phyloP scores from a whole-genome alignment of 1,139 yeast genomes.

The Geotrichum aggregatum region DNA sequence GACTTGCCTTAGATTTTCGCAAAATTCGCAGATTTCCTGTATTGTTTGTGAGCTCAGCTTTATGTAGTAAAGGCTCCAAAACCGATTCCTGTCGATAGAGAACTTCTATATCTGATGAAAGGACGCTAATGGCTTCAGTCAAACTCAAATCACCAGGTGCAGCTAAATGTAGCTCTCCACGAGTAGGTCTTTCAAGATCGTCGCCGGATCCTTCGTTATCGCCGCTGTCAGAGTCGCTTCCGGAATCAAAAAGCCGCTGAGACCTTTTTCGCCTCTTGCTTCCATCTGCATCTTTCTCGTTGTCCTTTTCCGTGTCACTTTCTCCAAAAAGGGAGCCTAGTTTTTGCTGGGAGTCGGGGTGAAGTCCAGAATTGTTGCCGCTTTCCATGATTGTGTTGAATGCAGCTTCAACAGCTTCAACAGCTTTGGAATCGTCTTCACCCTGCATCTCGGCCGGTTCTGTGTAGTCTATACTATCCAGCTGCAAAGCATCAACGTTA shows the following conservation, averaged over 20 bases:
- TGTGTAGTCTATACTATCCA: constrained; percentile 16
- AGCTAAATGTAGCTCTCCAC: constrained; percentile 42
- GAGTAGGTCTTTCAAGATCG: constrained; percentile 10
- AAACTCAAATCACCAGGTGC: constrained; percentile 68
- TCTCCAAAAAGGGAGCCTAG: constrained; percentile 20
- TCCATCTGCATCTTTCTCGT: background rate
- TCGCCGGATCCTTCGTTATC: background rate
- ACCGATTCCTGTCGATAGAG: constrained; percentile 60
- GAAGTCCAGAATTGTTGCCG: constrained; percentile 22
- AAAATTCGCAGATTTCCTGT: constrained; percentile 63
- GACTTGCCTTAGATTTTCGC: constrained; percentile 58
- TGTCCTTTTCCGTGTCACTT: constrained; percentile 23
- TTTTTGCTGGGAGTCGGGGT: background rate
- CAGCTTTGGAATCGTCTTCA: constrained; percentile 17
- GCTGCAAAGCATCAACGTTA: constrained; percentile 18
- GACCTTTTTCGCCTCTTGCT: background rate
- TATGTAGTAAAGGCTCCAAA: constrained; percentile 60
- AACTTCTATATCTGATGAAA: constrained; percentile 57
- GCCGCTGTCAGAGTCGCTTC: constrained; percentile 10
- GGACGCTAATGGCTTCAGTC: constrained; percentile 58
- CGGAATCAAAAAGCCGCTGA: constrained; percentile 11
- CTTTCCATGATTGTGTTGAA: constrained; percentile 54
- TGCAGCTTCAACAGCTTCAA: constrained; percentile 64
- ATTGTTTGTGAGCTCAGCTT: constrained; percentile 81
- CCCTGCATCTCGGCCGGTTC: constrained; percentile 6